Conservation (phyloP, 495 filamentous ascomycete species). For the Aspergillus sclerotiicarbonarius region DNA sequence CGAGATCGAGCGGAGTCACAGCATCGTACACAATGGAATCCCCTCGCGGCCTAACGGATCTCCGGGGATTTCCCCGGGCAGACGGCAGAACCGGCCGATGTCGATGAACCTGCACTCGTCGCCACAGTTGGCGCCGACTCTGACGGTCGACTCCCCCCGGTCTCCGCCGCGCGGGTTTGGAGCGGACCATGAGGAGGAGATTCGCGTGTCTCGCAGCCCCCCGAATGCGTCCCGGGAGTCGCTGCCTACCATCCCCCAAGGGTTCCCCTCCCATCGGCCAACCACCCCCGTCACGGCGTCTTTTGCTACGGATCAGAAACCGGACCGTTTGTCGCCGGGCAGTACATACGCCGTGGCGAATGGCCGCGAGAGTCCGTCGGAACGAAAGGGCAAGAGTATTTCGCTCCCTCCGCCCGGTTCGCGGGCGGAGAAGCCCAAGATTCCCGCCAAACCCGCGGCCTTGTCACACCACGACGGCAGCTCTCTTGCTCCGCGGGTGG, state of each 20-base stretch:
- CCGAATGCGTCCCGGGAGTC: constrained; percentile 29
- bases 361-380: constrained; percentile 23
- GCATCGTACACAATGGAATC: constrained; percentile 24
- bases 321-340: constrained; percentile 49
- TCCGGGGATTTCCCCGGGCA: constrained; percentile 23
- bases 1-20: constrained; percentile 29
- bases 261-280: constrained; percentile 41
- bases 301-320: constrained; percentile 52
- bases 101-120: constrained; percentile 57
- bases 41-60: constrained; percentile 33
- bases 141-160: constrained; percentile 70
- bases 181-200: constrained; percentile 23
- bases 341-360: constrained; percentile 23
- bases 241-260: constrained; percentile 33
- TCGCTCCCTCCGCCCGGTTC: constrained; percentile 71
- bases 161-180: constrained; percentile 60
- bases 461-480: constrained; percentile 31
- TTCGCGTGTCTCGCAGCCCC: constrained; percentile 27
- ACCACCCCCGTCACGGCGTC: constrained; percentile 45
- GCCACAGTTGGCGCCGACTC: constrained; percentile 62
- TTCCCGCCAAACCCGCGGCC: constrained; percentile 49
- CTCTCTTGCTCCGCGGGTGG: constrained; percentile 36
- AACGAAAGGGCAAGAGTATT: constrained; percentile 38
- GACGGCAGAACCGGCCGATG: constrained; percentile 39
- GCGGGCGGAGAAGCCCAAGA: constrained; percentile 77